A percentile compares a stretch with the other conserved stretches of the same genome.
phyloP scores from a whole-genome alignment of 208 protist genomes.

The Leishmania martiniquensis region DNA sequence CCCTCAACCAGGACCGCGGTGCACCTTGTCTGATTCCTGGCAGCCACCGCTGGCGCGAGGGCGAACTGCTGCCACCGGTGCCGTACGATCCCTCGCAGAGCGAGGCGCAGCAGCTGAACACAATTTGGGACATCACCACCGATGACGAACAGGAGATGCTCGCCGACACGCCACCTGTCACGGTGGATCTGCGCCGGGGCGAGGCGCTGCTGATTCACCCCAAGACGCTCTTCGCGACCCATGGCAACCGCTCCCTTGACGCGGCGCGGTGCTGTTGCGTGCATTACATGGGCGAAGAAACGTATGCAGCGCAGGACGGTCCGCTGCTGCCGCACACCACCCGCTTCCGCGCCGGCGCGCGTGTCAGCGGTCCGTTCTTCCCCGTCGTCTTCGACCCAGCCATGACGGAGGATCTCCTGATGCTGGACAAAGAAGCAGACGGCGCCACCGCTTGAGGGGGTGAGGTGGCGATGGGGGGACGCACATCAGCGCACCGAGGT shows the following conservation, averaged over 20 bases:
- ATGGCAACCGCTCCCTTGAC: constrained; percentile 78
- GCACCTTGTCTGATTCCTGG: constrained; percentile 83
- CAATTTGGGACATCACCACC: constrained; percentile 82
- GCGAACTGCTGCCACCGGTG: constrained; percentile 64
- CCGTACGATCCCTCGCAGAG: constrained; percentile 70
- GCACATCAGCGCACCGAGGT: neutral
- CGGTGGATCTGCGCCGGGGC: constrained; percentile 72
- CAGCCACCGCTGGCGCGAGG: constrained; percentile 84
- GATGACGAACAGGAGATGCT: constrained; percentile 82
- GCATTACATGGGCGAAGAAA: constrained; percentile 78
- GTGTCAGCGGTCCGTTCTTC: constrained; percentile 71
- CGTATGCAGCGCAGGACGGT: constrained; percentile 53
- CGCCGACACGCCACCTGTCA: constrained; percentile 81
- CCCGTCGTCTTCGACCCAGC: constrained; percentile 85
- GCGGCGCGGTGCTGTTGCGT: constrained; percentile 62
- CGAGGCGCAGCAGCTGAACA: constrained; percentile 79
- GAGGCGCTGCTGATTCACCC: constrained; percentile 86
- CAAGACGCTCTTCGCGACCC: constrained; percentile 75
- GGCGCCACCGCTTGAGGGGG: neutral
- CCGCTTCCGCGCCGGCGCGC: constrained; percentile 59
- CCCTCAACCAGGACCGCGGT: constrained; percentile 81
- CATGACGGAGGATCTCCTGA: constrained; percentile 70
- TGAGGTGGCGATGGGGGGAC: neutral
- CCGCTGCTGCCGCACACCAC: constrained; percentile 80
- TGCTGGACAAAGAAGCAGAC: constrained; percentile 30